Evolutionary conservation across 371 early-diverging fungal genomes (phyloP), one percentile per base, ranked within the genome.

Genomic region (Capniomyces stellatus): DNA sequence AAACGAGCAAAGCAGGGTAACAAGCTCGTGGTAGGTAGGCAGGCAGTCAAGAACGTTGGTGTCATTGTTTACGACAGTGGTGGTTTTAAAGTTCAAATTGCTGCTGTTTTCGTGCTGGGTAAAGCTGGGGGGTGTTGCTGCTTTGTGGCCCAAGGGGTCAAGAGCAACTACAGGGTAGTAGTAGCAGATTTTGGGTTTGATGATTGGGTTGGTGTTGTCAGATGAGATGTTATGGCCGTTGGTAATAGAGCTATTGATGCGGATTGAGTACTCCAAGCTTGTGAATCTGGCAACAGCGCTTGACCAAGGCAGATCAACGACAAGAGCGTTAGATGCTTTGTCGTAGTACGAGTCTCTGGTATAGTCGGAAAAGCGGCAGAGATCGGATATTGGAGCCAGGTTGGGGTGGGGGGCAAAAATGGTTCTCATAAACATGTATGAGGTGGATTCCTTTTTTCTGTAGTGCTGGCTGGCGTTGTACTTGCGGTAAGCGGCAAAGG

Each of bases 11-110:
- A 55, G n/a, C n/a, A 51, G 27, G 27, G 43, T 22, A 12, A 48
- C 48, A 25, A 28, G 46, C 19, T 56, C 52, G 13, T 61, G 60
- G 42, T 57, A 61, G 25, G 51, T 56, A 23, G 64, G 69, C 54
- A 64, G 43, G 39, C 52, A 58, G 52, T 67, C 59, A 31, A 66
- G 56, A 27, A 31, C 47, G 15, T 54, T 58, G 39, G 52, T 1
- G 31, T 59, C 59, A 28, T 46, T 28, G 2, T 54, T 59, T 0
- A 54, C 62, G 19, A 58, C n/a, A n/a, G n/a, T n/a, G n/a, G n/a
- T n/a, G n/a, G n/a, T n/a, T n/a, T n/a, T n/a, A n/a, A n/a, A n/a
- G n/a, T n/a, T n/a, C n/a, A n/a, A n/a, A n/a, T n/a, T n/a, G n/a
- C n/a, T n/a, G 15, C 10, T 10, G 6, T 6, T 15, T 10, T 10